Conservation (phyloP, 2,329 filamentous ascomycete species). For the Ophiostoma sp. region DNA sequence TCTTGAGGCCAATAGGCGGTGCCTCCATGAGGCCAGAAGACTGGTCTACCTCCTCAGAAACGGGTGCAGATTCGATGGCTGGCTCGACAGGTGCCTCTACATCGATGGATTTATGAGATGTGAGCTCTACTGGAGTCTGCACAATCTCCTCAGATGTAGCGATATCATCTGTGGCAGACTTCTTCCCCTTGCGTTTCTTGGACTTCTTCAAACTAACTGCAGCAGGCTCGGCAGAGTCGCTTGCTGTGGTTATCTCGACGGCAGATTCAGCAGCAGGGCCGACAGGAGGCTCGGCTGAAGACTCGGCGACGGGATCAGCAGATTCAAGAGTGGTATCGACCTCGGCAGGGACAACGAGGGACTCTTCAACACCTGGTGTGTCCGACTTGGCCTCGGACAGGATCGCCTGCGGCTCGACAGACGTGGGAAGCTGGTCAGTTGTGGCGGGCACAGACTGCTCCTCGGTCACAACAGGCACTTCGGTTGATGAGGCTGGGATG, state of each 20-base stretch:
- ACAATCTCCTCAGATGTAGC: neutral
- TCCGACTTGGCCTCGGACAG: neutral
- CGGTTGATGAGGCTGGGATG: neutral
- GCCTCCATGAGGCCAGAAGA: neutral
- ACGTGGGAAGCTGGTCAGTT: neutral
- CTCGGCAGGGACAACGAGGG: neutral
- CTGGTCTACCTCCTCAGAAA: neutral
- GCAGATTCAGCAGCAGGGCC: neutral
- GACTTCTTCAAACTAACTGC: conserved; percentile 4
- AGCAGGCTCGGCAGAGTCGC: neutral
- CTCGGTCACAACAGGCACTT: neutral
- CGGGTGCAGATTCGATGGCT: neutral
- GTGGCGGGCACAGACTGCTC: neutral
- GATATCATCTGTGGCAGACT: neutral
- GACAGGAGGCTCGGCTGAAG: neutral
- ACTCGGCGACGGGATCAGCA: neutral
- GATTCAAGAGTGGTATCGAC: neutral
- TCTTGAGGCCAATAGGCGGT: neutral
- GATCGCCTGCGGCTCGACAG: neutral
- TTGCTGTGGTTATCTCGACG: neutral
- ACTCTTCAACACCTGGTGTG: neutral
- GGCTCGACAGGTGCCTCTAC: neutral
- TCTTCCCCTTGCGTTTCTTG: conserved; percentile 14
- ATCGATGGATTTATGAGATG: neutral
- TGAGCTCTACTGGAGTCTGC: neutral